Evolutionary conservation across 2,329 filamentous ascomycete species (phyloP), one percentile per base, ranked within the genome.

Genomic region (Ascomycota sp.): DNA sequence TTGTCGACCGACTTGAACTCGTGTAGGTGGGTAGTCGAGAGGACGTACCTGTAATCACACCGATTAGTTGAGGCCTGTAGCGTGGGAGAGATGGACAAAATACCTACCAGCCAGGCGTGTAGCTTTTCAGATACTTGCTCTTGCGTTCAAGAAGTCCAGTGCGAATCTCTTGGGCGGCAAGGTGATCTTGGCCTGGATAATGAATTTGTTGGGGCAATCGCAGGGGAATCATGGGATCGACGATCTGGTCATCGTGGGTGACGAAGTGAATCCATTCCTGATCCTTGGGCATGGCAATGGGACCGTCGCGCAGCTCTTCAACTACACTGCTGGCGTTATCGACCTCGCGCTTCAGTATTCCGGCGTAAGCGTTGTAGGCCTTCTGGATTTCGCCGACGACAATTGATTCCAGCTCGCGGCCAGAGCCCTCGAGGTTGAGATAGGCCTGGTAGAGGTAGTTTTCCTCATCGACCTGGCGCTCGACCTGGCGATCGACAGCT

Each of bases 1-100:
- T 86, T 85, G 55, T 95, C 86, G 40, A 83, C 82, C n/a, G 83
- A 93, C 51, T 93, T 94, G 67, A 95, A 98, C 55, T 98, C 89
- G 57, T 98, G 89, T 15, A 98, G 66, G 54, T 98, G 89, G 32
- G 89, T 95, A 11, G 89, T 81, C 42, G 89, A 93, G 40, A 98
- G 61, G 28, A 95, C 83, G 52, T 94, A 94, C 81, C 80, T 89
- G 41, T 7, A 21, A 9, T 8, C 3, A 19, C 10, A 13, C 7
- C 8, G 6, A 4, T 23, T n/a, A n/a, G n/a, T n/a, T n/a, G n/a
- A n/a, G n/a, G n/a, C n/a, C n/a, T n/a, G n/a, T n/a, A n/a, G n/a
- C n/a, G n/a, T n/a, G n/a, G n/a, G n/a, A n/a, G n/a, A n/a, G n/a
- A n/a, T n/a, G n/a, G n/a, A n/a, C n/a, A n/a, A n/a, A n/a, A n/a